Conservation (phyloP, 1,284 basidiomycete genomes). For the Trichosporon coremiiforme region DNA sequence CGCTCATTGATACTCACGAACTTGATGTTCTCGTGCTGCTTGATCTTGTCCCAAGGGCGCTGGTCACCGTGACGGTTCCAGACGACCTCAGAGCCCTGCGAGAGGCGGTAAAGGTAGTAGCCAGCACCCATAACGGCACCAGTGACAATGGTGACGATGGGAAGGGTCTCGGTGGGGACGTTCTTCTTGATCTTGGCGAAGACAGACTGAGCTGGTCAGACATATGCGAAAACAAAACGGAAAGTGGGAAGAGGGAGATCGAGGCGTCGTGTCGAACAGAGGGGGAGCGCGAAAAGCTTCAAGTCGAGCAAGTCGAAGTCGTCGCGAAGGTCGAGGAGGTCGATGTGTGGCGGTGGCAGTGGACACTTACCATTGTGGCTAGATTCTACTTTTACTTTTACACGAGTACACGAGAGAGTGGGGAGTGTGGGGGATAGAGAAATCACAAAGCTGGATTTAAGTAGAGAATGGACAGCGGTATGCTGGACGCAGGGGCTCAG, state of each 20-base stretch:
- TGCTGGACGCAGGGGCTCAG: slow-evolving; percentile 6
- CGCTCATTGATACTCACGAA: slow-evolving; percentile 23
- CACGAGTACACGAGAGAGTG: slow-evolving; percentile 13
- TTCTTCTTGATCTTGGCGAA: slow-evolving; percentile 14
- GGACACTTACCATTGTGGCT: slow-evolving; percentile 15
- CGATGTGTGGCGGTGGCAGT: background rate
- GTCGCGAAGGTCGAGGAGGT: slow-evolving; percentile 1
- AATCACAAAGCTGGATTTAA: slow-evolving; percentile 8
- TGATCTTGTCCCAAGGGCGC: slow-evolving; percentile 54
- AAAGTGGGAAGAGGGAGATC: background rate
- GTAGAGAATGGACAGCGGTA: slow-evolving; percentile 1
- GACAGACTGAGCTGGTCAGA: slow-evolving; percentile 13
- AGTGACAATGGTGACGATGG: slow-evolving; percentile 41
- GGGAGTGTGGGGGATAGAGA: slow-evolving; percentile 16
- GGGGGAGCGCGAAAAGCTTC: background rate
- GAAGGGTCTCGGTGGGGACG: slow-evolving; percentile 16
- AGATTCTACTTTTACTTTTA: slow-evolving; percentile 19
- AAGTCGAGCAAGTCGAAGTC: background rate
- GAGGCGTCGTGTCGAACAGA: background rate
- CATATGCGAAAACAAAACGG: background rate
- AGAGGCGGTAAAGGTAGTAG: slow-evolving; percentile 51
- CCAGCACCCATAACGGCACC: slow-evolving; percentile 47
- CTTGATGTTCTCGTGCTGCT: slow-evolving; percentile 52
- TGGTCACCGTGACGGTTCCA: slow-evolving; percentile 54
- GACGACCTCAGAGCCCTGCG: slow-evolving; percentile 53